A percentile compares a stretch with the other conserved stretches of the same genome.
Conservation (phyloP, 192 early-diverging fungal genomes). For the Nowakowskiella sp. region DNA sequence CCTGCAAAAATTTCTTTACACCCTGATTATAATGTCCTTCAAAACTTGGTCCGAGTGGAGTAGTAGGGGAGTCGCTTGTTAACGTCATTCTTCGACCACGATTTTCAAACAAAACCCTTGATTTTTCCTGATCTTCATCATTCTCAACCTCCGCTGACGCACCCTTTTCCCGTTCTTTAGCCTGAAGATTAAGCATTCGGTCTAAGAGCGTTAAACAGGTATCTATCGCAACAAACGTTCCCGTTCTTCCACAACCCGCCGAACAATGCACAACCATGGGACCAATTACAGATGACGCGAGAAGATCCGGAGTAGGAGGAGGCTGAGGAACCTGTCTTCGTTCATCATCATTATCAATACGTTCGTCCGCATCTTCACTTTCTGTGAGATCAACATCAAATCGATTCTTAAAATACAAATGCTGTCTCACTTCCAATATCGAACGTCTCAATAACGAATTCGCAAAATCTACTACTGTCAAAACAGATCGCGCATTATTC, state of each 20-base stretch:
- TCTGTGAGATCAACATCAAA: background rate
- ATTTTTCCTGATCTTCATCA: too few relatives aligned
- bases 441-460: conserved; percentile 22
- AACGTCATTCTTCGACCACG: background rate
- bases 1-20: too few relatives aligned
- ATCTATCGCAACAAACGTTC: conserved; percentile 44
- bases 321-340: background rate
- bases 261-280: conserved; percentile 50
- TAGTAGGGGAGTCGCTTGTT: too few relatives aligned
- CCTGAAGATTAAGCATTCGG: background rate
- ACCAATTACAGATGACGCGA: conserved; percentile 14
- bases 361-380: background rate
- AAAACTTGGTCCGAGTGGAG: too few relatives aligned
- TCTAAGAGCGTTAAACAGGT: conserved; percentile 25
- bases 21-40: too few relatives aligned
- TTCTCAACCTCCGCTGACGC: too few relatives aligned
- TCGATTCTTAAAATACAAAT: background rate
- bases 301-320: background rate
- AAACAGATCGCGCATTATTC: conserved; percentile 20
- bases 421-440: conserved; percentile 1
- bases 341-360: background rate
- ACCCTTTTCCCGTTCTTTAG: background rate
- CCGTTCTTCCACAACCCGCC: conserved; percentile 52
- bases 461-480: conserved; percentile 35
- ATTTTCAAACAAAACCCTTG: too few relatives aligned